Evolutionary conservation across 2,329 filamentous ascomycete genomes (phyloP), one percentile per base, ranked within the genome.

Genomic region (Fusarium luffae): DNA sequence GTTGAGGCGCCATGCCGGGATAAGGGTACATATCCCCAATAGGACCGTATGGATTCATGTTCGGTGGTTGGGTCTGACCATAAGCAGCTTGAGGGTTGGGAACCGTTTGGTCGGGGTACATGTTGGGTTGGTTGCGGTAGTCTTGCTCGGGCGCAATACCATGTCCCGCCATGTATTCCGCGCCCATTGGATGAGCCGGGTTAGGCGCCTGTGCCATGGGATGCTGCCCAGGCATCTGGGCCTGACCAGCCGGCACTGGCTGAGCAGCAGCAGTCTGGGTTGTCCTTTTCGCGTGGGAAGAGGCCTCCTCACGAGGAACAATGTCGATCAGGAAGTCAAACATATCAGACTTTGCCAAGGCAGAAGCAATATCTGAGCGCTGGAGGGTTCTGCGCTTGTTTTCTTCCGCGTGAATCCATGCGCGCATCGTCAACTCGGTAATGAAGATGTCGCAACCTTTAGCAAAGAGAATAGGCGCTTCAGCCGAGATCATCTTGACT

Each of bases 361-460:
- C 96, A 13, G 94, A 97, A 23, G 96, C 96, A 78, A 99, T 99
- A 77, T 99, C 96, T 60, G 93, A 97, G 52, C 96, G 90, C 81
- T 99, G 96, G 42, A 99, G 85, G 2, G 96, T 99, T 44, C 96
- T 90, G 30, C 96, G 89, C 85, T 99, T 99, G 84, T 99, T 99
- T 82, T 99, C 96, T 79, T 99, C 96, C 18, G 96, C 96, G 76
- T 99, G 96, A 70, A 99, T 99, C 96, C 96, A 99, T 48, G 96
- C 96, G 70, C 96, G 93, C 96, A 99, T 99, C 10, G 96, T 99
- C 66, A 99, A 86, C 82, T 99, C 96, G 2, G 94, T 98, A 77
- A 99, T 99, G 83, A 99, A 99, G 77, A 98, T 98, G 78, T 99
- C 96, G 81, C 96, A 98, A 40, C 95, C 96, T 82, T 99, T 99